These are phyloP conservation scores for Hymenoscyphus fraxineus DNA, from an alignment of 2,329 filamentous ascomycete genomes.

Conservation along the genomic window DNA sequence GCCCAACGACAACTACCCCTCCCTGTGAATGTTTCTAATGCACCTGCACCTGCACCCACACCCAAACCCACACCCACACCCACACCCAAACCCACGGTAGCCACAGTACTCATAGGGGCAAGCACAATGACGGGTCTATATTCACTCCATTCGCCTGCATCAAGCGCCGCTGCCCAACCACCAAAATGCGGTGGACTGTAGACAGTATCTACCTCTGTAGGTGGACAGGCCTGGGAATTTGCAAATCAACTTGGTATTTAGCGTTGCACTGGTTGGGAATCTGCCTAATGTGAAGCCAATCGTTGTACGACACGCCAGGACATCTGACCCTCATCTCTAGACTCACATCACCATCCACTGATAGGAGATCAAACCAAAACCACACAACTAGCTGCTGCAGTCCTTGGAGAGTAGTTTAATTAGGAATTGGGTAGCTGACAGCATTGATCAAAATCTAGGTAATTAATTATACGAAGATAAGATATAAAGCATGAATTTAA, in stretches of 20 bases:
- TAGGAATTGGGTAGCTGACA: no score
- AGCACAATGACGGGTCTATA: constrained; percentile 17
- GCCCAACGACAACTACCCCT: constrained; percentile 1
- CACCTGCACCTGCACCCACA: background rate
- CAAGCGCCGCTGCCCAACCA: constrained; percentile 4
- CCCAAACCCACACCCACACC: no score
- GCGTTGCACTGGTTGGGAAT: constrained; percentile 20
- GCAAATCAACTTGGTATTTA: constrained; percentile 22
- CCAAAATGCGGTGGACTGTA: background rate
- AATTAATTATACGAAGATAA: no score
- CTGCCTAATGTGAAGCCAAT: constrained; percentile 23
- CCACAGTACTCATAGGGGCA: background rate
- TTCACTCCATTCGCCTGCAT: constrained; percentile 1
- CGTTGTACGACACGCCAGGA: constrained; percentile 26
- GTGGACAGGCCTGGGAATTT: background rate
- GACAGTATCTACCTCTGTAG: no score
- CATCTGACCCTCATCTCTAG: constrained; percentile 21
- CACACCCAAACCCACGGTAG: background rate
- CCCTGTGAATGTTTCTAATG: constrained; percentile 4
- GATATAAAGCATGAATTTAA: background rate
- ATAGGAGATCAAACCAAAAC: constrained; percentile 3
- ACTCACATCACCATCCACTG: constrained; percentile 26
- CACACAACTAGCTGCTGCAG: background rate
- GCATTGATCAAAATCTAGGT: no score
- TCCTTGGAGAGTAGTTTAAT: no score